These are phyloP conservation scores for Rhizophagus prolifer DNA, from an alignment of 192 early-diverging fungal species.

Conservation along the genomic window DNA sequence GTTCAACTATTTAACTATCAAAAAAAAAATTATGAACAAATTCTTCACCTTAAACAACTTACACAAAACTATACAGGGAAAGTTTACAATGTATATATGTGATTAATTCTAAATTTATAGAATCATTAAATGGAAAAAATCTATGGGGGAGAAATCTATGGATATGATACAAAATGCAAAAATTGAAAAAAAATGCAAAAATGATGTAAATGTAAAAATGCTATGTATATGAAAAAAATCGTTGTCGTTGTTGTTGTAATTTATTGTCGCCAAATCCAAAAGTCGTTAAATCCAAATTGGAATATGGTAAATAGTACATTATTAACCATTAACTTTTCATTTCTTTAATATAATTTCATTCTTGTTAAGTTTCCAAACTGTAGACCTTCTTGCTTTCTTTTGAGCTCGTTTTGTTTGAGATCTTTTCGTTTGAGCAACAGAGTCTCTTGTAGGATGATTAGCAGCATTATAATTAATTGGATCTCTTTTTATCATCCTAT, in stretches of 20 bases:
- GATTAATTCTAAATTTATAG: background rate
- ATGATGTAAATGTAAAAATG: background rate
- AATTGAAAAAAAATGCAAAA: background rate
- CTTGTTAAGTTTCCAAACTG: background rate
- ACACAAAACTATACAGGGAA: background rate
- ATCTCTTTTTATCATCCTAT: background rate
- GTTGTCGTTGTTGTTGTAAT: background rate
- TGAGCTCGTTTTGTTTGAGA: background rate
- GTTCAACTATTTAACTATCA: too few species aligned
- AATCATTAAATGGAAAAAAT: background rate
- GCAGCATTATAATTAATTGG: too few species aligned
- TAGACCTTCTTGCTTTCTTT: background rate
- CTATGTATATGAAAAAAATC: too few species aligned
- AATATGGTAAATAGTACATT: too few species aligned
- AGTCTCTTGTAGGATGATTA: background rate
- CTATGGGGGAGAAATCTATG: background rate
- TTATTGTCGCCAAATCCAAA: background rate
- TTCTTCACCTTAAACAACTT: too few species aligned
- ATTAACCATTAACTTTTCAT: background rate
- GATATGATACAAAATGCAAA: background rate
- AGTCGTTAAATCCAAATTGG: too few species aligned
- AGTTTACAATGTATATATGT: background rate
- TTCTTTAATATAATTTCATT: background rate
- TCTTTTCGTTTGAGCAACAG: background rate
- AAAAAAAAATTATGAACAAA: too few species aligned